A percentile compares a stretch with the other conserved stretches of the same genome.
phyloP scores from a whole-genome alignment of 192 early-diverging fungal species.

The Haplosporangium gracile region DNA sequence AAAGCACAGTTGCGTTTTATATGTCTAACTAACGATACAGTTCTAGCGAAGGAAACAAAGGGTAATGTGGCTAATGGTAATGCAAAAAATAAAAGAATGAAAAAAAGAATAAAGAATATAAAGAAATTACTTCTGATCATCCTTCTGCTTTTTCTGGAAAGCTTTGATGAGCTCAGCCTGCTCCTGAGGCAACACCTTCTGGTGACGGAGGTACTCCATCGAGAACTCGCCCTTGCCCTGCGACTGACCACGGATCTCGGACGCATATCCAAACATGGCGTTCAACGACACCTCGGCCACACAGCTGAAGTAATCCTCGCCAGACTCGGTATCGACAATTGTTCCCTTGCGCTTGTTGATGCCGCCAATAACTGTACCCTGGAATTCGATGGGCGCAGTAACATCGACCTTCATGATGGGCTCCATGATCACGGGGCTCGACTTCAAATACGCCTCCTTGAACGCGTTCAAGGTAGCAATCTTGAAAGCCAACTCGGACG shows the following conservation, averaged over 20 bases:
- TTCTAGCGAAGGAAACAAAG: slow-evolving; percentile 4
- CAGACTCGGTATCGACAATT: slow-evolving; percentile 91
- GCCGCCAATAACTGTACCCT: slow-evolving; percentile 90
- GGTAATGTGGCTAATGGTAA: not conserved
- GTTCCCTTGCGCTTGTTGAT: slow-evolving; percentile 98
- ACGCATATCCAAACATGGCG: slow-evolving; percentile 99
- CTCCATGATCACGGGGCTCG: slow-evolving; percentile 89
- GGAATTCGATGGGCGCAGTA: slow-evolving; percentile 93
- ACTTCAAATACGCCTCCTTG: slow-evolving; percentile 88
- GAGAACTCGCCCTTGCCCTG: slow-evolving; percentile 98
- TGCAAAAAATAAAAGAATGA: not conserved
- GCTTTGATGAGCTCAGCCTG: slow-evolving; percentile 92
- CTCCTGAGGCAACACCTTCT: slow-evolving; percentile 80
- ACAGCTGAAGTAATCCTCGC: slow-evolving; percentile 92
- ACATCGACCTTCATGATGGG: slow-evolving; percentile 97
- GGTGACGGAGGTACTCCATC: slow-evolving; percentile 96
- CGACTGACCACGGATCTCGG: slow-evolving; percentile 85
- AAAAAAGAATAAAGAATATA: not conserved
- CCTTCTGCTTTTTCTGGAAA: slow-evolving; percentile 79
- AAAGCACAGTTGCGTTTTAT: not conserved
- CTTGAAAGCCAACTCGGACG: slow-evolving; percentile 96
- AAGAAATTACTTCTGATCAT: slow-evolving; percentile 47
- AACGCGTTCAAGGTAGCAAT: slow-evolving; percentile 90
- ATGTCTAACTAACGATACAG: not conserved
- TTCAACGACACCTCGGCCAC: slow-evolving; percentile 93